Percentiles rank a stretch among this genome's conserved stretches.
Evolutionary conservation across 2,329 filamentous ascomycete genomes (phyloP).

Genomic region (Trichoderma atrobrunneum): DNA sequence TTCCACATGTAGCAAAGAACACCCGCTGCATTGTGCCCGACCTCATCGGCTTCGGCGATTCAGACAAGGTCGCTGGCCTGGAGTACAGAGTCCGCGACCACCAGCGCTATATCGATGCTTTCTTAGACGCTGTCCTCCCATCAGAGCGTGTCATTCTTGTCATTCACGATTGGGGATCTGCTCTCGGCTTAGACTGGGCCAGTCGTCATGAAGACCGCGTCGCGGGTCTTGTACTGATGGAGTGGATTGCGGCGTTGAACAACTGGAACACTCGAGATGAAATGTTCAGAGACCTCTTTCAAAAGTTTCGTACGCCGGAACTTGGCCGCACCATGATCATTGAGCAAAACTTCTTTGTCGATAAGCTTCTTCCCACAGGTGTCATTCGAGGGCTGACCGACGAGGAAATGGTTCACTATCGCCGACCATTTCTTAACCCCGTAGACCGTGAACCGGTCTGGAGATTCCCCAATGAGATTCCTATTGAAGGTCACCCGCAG

Average conservation of each 20-base stretch:
- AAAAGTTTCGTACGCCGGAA: neutral
- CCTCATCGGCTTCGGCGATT: slow-evolving; percentile 3
- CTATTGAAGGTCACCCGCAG: neutral
- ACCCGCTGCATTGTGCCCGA: neutral
- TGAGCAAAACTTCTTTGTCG: neutral
- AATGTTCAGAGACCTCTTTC: neutral
- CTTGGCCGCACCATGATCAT: neutral
- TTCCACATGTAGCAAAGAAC: neutral
- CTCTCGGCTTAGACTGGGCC: slow-evolving; percentile 3
- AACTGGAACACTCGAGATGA: neutral
- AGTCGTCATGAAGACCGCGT: neutral
- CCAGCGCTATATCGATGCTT: slow-evolving; percentile 6
- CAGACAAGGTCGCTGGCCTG: neutral
- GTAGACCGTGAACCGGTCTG: neutral
- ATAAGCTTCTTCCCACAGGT: neutral
- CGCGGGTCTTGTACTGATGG: neutral
- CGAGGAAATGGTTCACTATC: neutral
- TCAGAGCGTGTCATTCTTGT: neutral
- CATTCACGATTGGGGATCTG: neutral
- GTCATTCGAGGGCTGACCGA: neutral
- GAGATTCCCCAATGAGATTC: slow-evolving; percentile 9
- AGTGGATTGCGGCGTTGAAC: neutral
- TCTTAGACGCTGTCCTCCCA: neutral
- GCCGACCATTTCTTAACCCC: neutral
- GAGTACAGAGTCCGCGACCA: slow-evolving; percentile 7